Base-by-base conservation (phyloP, 2,329 filamentous ascomycete genomes). In the Ascochyta clinopodiicola region DNA sequence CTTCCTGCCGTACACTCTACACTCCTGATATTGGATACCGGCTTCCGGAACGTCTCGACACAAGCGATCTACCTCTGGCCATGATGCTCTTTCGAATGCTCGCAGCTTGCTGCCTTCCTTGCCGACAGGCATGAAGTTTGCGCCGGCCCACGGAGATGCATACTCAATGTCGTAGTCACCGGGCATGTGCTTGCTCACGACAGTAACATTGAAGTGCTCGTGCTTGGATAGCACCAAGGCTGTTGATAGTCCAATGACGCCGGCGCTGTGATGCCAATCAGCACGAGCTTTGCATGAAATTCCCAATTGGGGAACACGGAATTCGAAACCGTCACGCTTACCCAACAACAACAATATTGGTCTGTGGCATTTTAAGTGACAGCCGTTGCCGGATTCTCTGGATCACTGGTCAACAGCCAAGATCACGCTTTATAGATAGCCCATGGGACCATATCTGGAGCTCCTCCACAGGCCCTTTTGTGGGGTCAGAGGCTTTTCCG, bases 151-250 rank as follows among this genome's bases (percentile, higher is more conserved):
- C 0, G 91, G 91, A 15, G 90, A 95, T 3, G 91, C 89, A 74
- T 96, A 96, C 80, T 96, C 90, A 60, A 92, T 88, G 66, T 96
- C 90, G 75, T 94, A 96, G 78, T 96, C 92, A 24, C 93, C 92
- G 0, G 92, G 92, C 91, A 96, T 95, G 72, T 96, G 90, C 72
- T 95, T 96, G 12, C 90, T 87, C 34, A 92, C 80, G 42, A 96
- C 80, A 0, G 90, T 92, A 61, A 96, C 77, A 24, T 80, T 78
- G 63, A 87, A 82, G 10, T 76, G 67, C 5, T 78, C 74, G 64
- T 86, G 81, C 56, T 80, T 80, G 12, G 86, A 86, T 13, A 89
- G 77, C 15, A 86, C 75, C 22, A 88, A 78, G 32, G 87, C 87
- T 2, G 86, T 88, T 2, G 87, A 89, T 47, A 90, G 79, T 24